Base-by-base conservation (phyloP, 202 grass and related monocot genomes). In the Setaria italica region DNA sequence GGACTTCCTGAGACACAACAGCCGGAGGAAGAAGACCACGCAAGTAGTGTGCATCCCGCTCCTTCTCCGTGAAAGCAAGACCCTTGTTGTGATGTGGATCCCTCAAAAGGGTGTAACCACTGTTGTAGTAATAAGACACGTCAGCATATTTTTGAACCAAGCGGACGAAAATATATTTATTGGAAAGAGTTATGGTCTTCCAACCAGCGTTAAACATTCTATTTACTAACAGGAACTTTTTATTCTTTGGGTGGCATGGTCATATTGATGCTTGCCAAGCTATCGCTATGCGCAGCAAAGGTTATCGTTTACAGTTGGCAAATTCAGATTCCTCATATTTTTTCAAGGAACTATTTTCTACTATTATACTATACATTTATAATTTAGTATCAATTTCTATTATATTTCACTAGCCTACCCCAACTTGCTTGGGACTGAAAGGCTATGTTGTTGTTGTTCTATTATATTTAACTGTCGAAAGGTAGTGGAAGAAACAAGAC, bases 81-180 rank as follows among this genome's bases (percentile, higher is more conserved):
- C 88, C 94, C 85, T 99, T 99, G 83, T 99, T 99, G 90, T 99
- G 82, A 50, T 87, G 97, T 17, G 97, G 97, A 89, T 99, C 97
- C 84, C 97, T 89, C 89, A 99, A 62, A 30, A 99, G 88, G 79
- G 82, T 91, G 72, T 97, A 94, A 58, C 97, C 97, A 79, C 97
- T 97, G 82, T 89, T 58, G 66, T 77, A 87, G 32, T 59, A 84
- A 47, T 77, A 60, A 41, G 33, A 39, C 5, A 25, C 11, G 53
- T 91, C 62, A 91, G 66, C 72, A 85, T 53, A 59, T 21, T 63
- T 55, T 47, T 50, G 7, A n/a, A 75, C 17, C 72, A 56, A 21
- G 50, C 56, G 50, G 11, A 56, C 2, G 33, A n/a, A 56, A 56
- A 37, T 4, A 3, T n/a, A 55, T 56, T 56, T 20, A 74, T 17